phyloP scores from a whole-genome alignment of 2,329 filamentous ascomycete genomes.

The Dactylellina sp. region DNA sequence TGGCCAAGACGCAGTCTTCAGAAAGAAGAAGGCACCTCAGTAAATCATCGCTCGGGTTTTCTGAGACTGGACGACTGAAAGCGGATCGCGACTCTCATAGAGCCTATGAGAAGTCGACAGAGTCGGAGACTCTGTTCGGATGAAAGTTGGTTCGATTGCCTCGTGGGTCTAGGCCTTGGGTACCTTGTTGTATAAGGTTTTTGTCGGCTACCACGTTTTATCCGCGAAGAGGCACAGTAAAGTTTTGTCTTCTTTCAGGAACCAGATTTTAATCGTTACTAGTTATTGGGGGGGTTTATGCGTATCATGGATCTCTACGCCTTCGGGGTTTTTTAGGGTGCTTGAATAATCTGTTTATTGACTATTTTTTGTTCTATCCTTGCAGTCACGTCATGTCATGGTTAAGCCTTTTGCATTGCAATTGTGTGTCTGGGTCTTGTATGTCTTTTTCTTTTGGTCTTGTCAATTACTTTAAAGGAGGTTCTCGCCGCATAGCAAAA shows the following conservation, averaged over 20 bases:
- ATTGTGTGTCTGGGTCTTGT: background rate
- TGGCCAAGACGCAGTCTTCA: conserved; percentile 87
- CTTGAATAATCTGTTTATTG: too few species aligned
- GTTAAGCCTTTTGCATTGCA: conserved; percentile 9
- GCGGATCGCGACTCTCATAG: background rate
- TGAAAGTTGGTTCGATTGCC: background rate
- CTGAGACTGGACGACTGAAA: background rate
- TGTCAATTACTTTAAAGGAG: conserved; percentile 14
- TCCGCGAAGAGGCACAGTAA: conserved; percentile 8
- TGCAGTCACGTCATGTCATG: conserved; percentile 31
- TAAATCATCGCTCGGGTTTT: conserved; percentile 1
- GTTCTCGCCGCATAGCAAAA: conserved; percentile 10
- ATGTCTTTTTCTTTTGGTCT: conserved; percentile 7
- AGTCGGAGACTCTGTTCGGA: conserved; percentile 35
- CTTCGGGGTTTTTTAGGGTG: conserved; percentile 10
- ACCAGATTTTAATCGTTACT: conserved; percentile 20
- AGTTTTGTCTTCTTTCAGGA: conserved; percentile 32
- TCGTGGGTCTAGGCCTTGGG: conserved; percentile 1
- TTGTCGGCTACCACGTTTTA: conserved; percentile 35
- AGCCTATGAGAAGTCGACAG: background rate
- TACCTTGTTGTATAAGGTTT: conserved; percentile 21
- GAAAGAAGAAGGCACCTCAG: conserved; percentile 63
- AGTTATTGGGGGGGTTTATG: conserved; percentile 15
- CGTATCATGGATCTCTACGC: background rate
- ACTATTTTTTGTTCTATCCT: conserved; percentile 15